Conservation (phyloP, 768 basidiomycete genomes). For the Mycena vulgaris region DNA sequence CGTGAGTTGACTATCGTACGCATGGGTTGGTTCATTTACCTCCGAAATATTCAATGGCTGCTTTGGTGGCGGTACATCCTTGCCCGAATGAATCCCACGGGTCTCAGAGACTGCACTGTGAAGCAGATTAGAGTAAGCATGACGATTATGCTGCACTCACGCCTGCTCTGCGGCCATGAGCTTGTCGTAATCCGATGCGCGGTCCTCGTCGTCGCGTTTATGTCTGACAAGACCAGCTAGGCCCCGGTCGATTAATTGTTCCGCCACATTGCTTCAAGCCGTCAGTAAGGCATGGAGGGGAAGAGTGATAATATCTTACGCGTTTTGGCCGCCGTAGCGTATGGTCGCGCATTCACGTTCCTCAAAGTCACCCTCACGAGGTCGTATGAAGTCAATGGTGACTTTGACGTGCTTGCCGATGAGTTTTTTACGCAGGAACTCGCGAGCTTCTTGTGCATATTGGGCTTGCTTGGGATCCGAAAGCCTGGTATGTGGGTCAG, state of each 20-base stretch:
- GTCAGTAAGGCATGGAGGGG: slow-evolving; percentile 19
- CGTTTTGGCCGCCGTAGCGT: slow-evolving; percentile 85
- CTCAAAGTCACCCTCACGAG: slow-evolving; percentile 93
- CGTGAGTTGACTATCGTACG: too few species aligned
- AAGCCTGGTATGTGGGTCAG: slow-evolving; percentile 62
- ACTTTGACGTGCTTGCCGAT: slow-evolving; percentile 92
- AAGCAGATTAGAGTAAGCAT: slow-evolving; percentile 29
- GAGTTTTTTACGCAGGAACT: slow-evolving; percentile 92
- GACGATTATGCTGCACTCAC: slow-evolving; percentile 62
- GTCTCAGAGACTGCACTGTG: slow-evolving; percentile 81
- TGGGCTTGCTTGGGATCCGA: slow-evolving; percentile 90
- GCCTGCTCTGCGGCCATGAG: slow-evolving; percentile 94
- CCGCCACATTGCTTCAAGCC: slow-evolving; percentile 85
- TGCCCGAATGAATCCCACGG: slow-evolving; percentile 93
- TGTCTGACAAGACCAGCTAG: slow-evolving; percentile 92
- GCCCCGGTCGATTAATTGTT: slow-evolving; percentile 95
- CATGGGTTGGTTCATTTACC: slow-evolving; percentile 61
- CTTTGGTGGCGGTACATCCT: slow-evolving; percentile 86
- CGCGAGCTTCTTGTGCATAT: slow-evolving; percentile 93
- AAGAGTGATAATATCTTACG: slow-evolving; percentile 61
- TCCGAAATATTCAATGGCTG: slow-evolving; percentile 94
- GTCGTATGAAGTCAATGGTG: slow-evolving; percentile 91
- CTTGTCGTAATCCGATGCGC: slow-evolving; percentile 97
- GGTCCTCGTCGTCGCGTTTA: slow-evolving; percentile 94
- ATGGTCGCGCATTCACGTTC: slow-evolving; percentile 94